These are phyloP conservation scores for Yamadazyma takamatsuzukensis DNA, from an alignment of 805 yeast species.

Conservation along the genomic window DNA sequence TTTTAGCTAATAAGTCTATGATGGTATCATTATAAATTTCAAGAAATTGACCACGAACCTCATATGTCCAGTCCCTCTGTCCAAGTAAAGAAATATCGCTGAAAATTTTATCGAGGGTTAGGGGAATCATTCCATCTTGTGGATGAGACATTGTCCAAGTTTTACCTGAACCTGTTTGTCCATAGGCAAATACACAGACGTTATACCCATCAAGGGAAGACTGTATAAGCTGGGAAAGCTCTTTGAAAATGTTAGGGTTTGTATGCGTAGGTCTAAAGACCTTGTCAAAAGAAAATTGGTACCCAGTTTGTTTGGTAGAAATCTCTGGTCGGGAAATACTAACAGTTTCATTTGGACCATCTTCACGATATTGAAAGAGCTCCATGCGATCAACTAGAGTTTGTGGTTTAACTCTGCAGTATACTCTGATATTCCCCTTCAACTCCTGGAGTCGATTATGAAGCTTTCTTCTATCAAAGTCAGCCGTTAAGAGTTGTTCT, in stretches of 20 bases:
- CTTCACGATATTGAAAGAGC: slow-evolving; percentile 20
- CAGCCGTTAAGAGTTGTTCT: slow-evolving; percentile 44
- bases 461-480: slow-evolving; percentile 53
- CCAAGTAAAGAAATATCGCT: slow-evolving; percentile 45
- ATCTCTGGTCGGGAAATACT: slow-evolving; percentile 3
- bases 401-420: slow-evolving; percentile 56
- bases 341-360: slow-evolving; percentile 13
- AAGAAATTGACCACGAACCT: slow-evolving; percentile 67
- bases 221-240: slow-evolving; percentile 81
- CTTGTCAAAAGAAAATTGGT: slow-evolving; percentile 67
- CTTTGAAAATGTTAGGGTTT: slow-evolving; percentile 72
- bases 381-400: too few species aligned
- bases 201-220: slow-evolving; percentile 78
- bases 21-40: slow-evolving; percentile 88
- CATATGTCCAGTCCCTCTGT: slow-evolving; percentile 60
- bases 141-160: slow-evolving; percentile 82
- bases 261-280: slow-evolving; percentile 56
- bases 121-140: slow-evolving; percentile 76
- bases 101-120: slow-evolving; percentile 70
- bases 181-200: slow-evolving; percentile 93
- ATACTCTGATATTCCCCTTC: slow-evolving; percentile 89
- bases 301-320: slow-evolving; percentile 11
- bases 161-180: slow-evolving; percentile 95
- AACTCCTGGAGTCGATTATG: slow-evolving; percentile 80
- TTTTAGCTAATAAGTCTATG: slow-evolving; percentile 53